Evolutionary conservation across 306 rosid genomes (phyloP).

Genomic region (Myrica gale): DNA sequence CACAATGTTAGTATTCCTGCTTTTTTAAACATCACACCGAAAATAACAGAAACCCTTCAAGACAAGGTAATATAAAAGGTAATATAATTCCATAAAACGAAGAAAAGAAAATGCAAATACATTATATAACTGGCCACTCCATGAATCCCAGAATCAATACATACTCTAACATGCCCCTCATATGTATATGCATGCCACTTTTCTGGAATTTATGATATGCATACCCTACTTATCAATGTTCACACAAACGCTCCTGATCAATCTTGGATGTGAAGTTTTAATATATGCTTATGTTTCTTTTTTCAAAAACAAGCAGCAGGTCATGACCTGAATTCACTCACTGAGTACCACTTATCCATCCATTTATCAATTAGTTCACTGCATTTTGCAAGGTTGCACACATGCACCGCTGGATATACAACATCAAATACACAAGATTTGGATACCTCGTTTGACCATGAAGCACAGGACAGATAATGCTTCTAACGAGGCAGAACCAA

Average conservation of each 20-base stretch:
- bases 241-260: background rate
- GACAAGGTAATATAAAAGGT: constrained; percentile 3
- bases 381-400: background rate
- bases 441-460: background rate
- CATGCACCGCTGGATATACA: background rate
- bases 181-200: background rate
- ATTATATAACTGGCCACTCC: background rate
- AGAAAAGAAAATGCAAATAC: background rate
- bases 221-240: background rate
- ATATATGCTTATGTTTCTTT: background rate
- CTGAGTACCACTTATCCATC: background rate
- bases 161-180: background rate
- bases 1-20: constrained; percentile 1
- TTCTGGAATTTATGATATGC: background rate
- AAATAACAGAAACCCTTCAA: background rate
- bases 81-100: background rate
- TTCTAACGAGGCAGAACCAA: background rate
- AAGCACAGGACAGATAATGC: background rate
- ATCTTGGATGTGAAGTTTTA: background rate
- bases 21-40: background rate
- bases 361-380: background rate
- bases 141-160: background rate
- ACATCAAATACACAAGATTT: background rate
- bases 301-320: background rate
- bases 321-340: background rate